Base-by-base conservation (phyloP, 1,284 basidiomycete species). In the Puccinia horiana region DNA sequence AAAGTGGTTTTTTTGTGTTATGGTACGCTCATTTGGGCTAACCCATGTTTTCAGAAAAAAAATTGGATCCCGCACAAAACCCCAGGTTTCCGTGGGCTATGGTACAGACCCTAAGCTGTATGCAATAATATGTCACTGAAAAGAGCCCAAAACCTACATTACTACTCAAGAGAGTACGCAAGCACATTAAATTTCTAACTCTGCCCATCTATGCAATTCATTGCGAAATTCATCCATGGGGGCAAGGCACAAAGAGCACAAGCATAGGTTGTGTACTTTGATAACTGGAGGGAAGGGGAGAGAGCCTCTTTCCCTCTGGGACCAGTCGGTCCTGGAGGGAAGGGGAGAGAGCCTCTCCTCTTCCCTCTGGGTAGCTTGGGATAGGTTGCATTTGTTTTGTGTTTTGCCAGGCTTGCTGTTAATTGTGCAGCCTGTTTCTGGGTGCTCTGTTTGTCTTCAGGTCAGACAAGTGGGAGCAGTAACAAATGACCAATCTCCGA, bases 151-250 rank as follows among this genome's bases (percentile, higher is more conserved):
- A 18, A 6, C 56, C 52, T 14, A 81, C 56, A 29, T 49, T 44
- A 29, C 58, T 32, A 65, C 32, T 75, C 32, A 37, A 18, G 44
- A 63, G 12, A 81, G 56, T 32, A 75, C n/a, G n/a, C 67, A 70
- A 44, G 42, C 54, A 44, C 79, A 42, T 44, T 75, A 81, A 29
- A 81, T 44, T 11, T 56, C 72, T 49, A 81, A 52, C 52, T 81
- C 79, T 40, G 58, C 79, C 79, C 79, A 81, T 32, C 42, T 29
- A 75, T 81, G 79, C 20, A 81, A 35, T 49, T 81, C 79, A 23
- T 75, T 32, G 32, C 75, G 58, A 20, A 42, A 29, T 12, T 81
- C 72, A 37, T 81, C 72, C n/a, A 29, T 32, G 14, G 56, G 1
- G 29, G 16, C 32, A 23, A 74, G 23, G 42, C 58, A 56, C 35